Evolutionary conservation across 257 asterid genomes (phyloP), one percentile per base, ranked within the genome.

Genomic region (Ajuga chamaepitys): DNA sequence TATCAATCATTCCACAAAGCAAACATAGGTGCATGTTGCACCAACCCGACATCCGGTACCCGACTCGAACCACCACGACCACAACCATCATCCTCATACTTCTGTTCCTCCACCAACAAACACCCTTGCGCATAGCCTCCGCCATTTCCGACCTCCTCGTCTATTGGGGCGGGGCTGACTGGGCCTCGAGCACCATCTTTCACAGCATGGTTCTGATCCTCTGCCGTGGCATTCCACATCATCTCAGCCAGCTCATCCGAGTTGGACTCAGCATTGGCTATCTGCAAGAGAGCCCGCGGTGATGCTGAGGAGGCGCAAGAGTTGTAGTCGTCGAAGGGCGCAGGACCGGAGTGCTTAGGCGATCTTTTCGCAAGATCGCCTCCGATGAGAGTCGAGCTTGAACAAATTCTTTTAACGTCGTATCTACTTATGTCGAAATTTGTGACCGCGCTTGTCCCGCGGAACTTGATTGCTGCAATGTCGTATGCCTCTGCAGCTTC

Each of bases 401-500:
- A 84, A 70, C 95, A 86, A 42, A 91, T 91, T 32, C 95, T 68
- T 30, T 74, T 84, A 53, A 91, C 94, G 0, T 88, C 97, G 6
- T 91, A 91, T 35, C 95, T 65, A 50, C 81, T 81, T 28, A 86
- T 84, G 53, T 88, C 94, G 7, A 91, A 91, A 74, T 90, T 90
- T 7, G 96, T 90, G 2, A 90, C 97, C 0, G 97, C 97, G 21
- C 88, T 82, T 21, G 88, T 84, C 37, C 97, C 95, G 55, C 96
- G 71, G 61, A 91, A 88, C 77, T 84, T 88, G 7, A 91, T 91
- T 0, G 95, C 97, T 0, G 96, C 98, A 56, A 91, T 86, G 70
- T 91, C 96, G 18, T 88, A 88, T 4, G 94, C 95, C 42, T 91
- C 95, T 0, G 96, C 96, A 17, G 96, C 96, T 70, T 90, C 97